Conservation (phyloP, 495 filamentous ascomycete species). For the Penicillium alfredii region DNA sequence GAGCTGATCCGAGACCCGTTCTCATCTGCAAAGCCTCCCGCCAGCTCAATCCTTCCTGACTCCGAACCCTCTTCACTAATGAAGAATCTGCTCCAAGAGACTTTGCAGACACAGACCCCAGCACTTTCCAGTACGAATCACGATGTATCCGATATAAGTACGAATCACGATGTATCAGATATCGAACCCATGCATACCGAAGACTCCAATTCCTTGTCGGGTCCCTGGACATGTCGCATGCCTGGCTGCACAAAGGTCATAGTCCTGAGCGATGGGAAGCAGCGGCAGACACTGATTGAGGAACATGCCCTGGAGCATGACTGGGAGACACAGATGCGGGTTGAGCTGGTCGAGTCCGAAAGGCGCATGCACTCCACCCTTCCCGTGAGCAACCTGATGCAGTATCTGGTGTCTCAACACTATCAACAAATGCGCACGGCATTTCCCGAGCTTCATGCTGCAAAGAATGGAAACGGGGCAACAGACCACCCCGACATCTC, state of each 20-base stretch:
- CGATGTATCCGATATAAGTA: conserved; percentile 35
- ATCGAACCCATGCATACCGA: too few relatives aligned
- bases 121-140: conserved; percentile 12
- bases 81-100: conserved; percentile 34
- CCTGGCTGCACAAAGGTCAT: conserved; percentile 61
- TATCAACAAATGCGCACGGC: conserved; percentile 21
- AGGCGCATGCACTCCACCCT: conserved; percentile 35
- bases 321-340: conserved; percentile 52
- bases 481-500: neutral
- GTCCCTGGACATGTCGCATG: conserved; percentile 62
- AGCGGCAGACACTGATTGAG: conserved; percentile 53
- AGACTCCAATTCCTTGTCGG: too few relatives aligned
- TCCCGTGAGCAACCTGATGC: conserved; percentile 37
- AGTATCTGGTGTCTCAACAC: conserved; percentile 23
- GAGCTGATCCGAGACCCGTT: conserved; percentile 41
- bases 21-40: conserved; percentile 30
- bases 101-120: conserved; percentile 13
- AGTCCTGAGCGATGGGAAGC: conserved; percentile 49
- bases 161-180: too few relatives aligned
- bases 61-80: conserved; percentile 25
- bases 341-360: conserved; percentile 50
- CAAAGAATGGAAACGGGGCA: conserved; percentile 3
- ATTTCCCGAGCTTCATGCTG: conserved; percentile 20
- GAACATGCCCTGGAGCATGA: conserved; percentile 63
- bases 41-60: conserved; percentile 32